These are phyloP conservation scores for Dictyostelium capitatum DNA, from an alignment of 78 protist genomes.

Conservation along the genomic window DNA sequence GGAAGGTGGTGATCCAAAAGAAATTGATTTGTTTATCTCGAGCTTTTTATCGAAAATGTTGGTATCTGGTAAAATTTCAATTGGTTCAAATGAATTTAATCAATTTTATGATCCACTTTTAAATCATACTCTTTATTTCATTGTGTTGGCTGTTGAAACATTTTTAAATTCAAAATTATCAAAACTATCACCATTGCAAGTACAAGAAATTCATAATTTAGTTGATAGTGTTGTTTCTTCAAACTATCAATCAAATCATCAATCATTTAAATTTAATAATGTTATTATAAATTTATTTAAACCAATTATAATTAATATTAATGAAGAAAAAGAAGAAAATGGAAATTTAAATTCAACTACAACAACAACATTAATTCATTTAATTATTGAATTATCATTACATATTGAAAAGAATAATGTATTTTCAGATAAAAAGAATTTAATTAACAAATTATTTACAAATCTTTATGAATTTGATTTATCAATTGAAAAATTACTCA, in stretches of 20 bases:
- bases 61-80: neutral
- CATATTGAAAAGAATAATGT: constrained; percentile 4
- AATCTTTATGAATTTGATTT: constrained; percentile 29
- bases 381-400: constrained; percentile 7
- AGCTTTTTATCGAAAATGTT: neutral
- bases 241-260: neutral
- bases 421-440: constrained; percentile 42
- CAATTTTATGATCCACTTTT: constrained; percentile 15
- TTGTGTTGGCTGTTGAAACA: constrained; percentile 22
- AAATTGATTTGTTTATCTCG: neutral
- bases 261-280: neutral
- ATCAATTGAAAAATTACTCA: neutral
- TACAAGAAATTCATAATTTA: neutral
- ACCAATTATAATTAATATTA: neutral
- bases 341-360: neutral
- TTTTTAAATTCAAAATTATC: neutral
- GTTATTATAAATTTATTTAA: neutral
- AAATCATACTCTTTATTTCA: constrained; percentile 28
- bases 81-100: neutral
- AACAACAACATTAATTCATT: neutral
- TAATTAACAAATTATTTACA: constrained; percentile 20
- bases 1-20: neutral
- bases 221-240: neutral
- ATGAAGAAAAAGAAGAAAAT: neutral
- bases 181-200: neutral